These are phyloP conservation scores for Arthrinium phaeospermum DNA, from an alignment of 2,329 filamentous ascomycete genomes.

Conservation along the genomic window DNA sequence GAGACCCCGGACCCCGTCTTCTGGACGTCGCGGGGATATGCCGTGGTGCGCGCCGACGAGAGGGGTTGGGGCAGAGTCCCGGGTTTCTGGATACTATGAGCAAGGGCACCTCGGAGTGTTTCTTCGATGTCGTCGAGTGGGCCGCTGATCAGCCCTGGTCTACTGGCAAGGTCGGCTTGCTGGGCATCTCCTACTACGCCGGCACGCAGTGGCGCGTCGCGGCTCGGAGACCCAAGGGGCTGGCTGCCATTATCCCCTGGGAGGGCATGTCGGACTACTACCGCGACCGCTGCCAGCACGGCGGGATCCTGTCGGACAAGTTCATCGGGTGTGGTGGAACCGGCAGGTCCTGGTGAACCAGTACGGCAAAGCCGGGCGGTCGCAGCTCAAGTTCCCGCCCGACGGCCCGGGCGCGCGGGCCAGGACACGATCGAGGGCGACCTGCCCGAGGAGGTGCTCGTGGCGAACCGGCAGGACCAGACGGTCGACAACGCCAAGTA, in stretches of 20 bases:
- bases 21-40: slow-evolving; percentile 62
- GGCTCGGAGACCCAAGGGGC: slow-evolving; percentile 50
- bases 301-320: slow-evolving; percentile 63
- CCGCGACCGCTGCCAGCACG: slow-evolving; percentile 63
- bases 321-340: slow-evolving; percentile 73
- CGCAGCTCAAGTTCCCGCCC: slow-evolving; percentile 37
- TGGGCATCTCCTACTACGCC: slow-evolving; percentile 56
- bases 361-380: slow-evolving; percentile 58
- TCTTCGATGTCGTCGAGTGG: slow-evolving; percentile 58
- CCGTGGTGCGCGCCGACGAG: slow-evolving; percentile 59
- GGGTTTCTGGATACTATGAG: slow-evolving; percentile 57
- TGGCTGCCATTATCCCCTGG: slow-evolving; percentile 56
- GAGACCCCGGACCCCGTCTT: slow-evolving; percentile 63
- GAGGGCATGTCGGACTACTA: slow-evolving; percentile 62
- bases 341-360: slow-evolving; percentile 71
- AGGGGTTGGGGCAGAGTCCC: slow-evolving; percentile 51
- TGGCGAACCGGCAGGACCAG: slow-evolving; percentile 54
- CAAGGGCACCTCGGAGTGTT: slow-evolving; percentile 52
- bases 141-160: slow-evolving; percentile 53
- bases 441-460: slow-evolving; percentile 57
- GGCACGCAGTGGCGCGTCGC: slow-evolving; percentile 56
- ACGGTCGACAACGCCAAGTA: slow-evolving; percentile 53
- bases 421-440: slow-evolving; percentile 64
- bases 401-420: slow-evolving; percentile 37
- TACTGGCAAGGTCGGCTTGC: slow-evolving; percentile 52